A percentile compares a stretch with the other conserved stretches of the same genome.
Evolutionary conservation across 768 basidiomycete species (phyloP).

Genomic region (Phlebiopsis flavidoalba): DNA sequence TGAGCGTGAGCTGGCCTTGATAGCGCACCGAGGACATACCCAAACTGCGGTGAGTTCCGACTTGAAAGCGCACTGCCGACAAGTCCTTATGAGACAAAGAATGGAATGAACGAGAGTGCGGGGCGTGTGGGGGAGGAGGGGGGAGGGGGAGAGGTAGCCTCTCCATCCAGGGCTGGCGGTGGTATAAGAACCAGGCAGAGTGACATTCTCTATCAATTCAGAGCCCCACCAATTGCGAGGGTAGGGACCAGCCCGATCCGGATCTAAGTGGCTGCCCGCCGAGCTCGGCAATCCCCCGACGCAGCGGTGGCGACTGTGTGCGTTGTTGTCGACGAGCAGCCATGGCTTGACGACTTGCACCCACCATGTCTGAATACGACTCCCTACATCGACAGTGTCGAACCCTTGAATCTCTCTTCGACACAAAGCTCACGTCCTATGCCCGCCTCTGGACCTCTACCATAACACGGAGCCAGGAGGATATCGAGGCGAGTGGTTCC

Average conservation of each 20-base stretch:
- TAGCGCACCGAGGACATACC: neutral
- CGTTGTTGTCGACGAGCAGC: neutral
- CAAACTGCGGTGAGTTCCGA: neutral
- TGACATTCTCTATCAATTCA: neutral
- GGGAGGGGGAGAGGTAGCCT: neutral
- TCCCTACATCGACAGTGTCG: conserved; percentile 87
- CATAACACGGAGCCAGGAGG: conserved; percentile 49
- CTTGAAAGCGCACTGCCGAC: neutral
- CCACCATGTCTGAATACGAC: conserved; percentile 74
- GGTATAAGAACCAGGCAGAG: neutral
- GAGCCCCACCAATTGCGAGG: neutral
- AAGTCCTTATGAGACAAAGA: too few relatives aligned
- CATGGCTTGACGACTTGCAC: neutral
- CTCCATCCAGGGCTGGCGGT: neutral
- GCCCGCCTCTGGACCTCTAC: conserved; percentile 77
- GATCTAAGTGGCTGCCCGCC: neutral
- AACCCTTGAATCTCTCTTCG: conserved; percentile 89
- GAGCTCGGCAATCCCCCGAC: conserved; percentile 1
- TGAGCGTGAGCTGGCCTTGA: neutral
- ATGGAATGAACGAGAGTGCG: neutral
- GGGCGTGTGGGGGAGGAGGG: neutral
- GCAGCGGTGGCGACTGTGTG: neutral
- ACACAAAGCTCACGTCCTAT: conserved; percentile 87
- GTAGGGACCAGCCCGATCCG: neutral
- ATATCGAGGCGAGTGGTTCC: conserved; percentile 68